These are phyloP conservation scores for Trichosporon asahii DNA, from an alignment of 1,284 basidiomycete species.

Conservation along the genomic window DNA sequence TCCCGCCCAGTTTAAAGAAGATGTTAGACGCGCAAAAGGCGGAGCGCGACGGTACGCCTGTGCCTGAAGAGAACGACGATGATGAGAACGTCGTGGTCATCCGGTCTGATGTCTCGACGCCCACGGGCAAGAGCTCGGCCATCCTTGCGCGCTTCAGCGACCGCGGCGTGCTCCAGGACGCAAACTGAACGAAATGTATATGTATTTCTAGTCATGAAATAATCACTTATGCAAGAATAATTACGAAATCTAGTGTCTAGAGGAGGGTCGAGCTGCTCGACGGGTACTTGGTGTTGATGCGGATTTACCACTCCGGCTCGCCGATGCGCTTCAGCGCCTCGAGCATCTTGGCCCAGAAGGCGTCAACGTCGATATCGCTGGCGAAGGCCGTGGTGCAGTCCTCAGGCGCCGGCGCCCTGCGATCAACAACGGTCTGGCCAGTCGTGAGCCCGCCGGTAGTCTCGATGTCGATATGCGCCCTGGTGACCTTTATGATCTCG, in stretches of 20 bases:
- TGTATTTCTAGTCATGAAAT: neutral
- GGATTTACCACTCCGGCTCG: constrained; percentile 7
- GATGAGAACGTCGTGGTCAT: neutral
- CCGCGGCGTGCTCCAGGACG: constrained; percentile 5
- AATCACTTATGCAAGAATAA: neutral
- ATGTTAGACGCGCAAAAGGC: constrained; percentile 8
- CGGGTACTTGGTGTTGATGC: no score
- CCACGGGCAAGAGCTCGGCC: constrained; percentile 17
- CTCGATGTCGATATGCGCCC: constrained; percentile 18
- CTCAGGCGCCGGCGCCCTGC: constrained; percentile 3
- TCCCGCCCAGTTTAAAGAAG: constrained; percentile 18
- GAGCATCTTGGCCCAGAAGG: constrained; percentile 24
- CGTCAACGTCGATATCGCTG: constrained; percentile 16
- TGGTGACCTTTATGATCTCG: constrained; percentile 5
- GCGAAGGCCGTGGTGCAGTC: constrained; percentile 20
- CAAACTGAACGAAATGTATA: neutral
- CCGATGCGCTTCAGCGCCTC: constrained; percentile 20
- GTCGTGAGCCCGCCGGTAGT: constrained; percentile 20
- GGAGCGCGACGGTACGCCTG: neutral
- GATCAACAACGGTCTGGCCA: constrained; percentile 23
- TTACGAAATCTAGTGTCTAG: neutral
- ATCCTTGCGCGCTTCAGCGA: neutral
- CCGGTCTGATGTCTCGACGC: constrained; percentile 19
- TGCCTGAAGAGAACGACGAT: neutral
- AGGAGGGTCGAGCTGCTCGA: no score